phyloP scores from a whole-genome alignment of 139 green algal species.

The Tetradesmus lagerheimii region DNA sequence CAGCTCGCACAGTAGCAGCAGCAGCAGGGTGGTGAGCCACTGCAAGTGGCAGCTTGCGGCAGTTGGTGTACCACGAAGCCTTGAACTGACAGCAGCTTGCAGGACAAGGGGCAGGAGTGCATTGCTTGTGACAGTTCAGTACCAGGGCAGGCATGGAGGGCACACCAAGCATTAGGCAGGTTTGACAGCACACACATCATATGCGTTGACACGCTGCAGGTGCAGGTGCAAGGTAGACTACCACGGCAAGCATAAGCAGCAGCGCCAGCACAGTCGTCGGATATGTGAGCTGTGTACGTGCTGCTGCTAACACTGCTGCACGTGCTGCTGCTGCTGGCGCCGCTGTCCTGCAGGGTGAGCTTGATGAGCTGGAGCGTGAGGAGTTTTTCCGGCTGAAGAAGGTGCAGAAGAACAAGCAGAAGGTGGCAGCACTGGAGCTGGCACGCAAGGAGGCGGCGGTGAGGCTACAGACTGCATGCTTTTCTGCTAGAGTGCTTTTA shows the following conservation, averaged over 20 bases:
- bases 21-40: too few relatives aligned
- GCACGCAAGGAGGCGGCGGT: constrained; percentile 5
- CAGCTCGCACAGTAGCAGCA: too few relatives aligned
- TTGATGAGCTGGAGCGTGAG: constrained; percentile 99
- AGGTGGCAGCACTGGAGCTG: constrained; percentile 41
- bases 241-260: too few relatives aligned
- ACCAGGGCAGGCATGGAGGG: too few relatives aligned
- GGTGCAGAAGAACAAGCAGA: constrained; percentile 81
- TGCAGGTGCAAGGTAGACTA: neutral
- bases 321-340: neutral
- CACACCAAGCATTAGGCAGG: too few relatives aligned
- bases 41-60: too few relatives aligned
- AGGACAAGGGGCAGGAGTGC: neutral
- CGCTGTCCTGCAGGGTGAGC: constrained; percentile 80
- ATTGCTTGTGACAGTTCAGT: neutral
- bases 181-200: neutral
- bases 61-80: neutral
- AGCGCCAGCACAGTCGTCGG: too few relatives aligned
- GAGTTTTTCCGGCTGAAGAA: constrained; percentile 99
- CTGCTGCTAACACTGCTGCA: neutral
- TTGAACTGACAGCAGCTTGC: neutral
- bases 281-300: neutral
- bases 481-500: too few relatives aligned
- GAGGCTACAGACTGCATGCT: neutral
- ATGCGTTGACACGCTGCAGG: neutral